phyloP scores from a whole-genome alignment of 192 early-diverging fungal genomes.

The Gonapodya sp. region DNA sequence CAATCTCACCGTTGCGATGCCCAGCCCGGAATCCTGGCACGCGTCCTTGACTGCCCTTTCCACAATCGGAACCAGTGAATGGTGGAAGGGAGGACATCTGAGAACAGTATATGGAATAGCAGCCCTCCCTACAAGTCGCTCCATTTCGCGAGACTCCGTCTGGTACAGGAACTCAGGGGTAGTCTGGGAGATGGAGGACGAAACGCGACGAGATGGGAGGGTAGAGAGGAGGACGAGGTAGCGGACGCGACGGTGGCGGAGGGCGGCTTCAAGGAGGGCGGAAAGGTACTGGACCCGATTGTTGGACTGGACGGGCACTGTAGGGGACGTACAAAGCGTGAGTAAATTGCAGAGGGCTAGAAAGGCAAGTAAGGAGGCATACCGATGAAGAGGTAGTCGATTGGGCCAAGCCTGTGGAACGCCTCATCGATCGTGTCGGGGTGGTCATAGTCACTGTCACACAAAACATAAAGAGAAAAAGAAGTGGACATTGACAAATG shows the following conservation, averaged over 20 bases:
- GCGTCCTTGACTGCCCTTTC: neutral
- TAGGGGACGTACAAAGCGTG: neutral
- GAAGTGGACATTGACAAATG: too few species aligned
- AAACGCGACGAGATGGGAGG: neutral
- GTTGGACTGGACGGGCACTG: neutral
- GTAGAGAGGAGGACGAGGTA: constrained; percentile 10
- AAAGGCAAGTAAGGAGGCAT: neutral
- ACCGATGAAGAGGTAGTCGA: neutral
- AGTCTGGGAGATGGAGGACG: neutral
- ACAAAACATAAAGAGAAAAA: too few species aligned
- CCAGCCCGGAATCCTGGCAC: neutral
- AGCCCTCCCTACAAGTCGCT: neutral
- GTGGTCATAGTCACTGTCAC: constrained; percentile 1
- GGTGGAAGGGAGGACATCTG: neutral
- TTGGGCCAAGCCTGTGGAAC: neutral
- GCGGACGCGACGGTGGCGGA: constrained; percentile 10
- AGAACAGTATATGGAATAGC: neutral
- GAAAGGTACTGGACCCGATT: neutral
- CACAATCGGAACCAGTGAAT: neutral
- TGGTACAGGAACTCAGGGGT: constrained; percentile 2
- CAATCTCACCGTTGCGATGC: neutral
- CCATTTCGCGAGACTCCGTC: neutral
- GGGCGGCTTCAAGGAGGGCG: neutral
- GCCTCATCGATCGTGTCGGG: neutral
- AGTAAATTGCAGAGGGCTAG: neutral